Conservation (phyloP, 305 asterid genomes). For the Petunia hybrid region DNA sequence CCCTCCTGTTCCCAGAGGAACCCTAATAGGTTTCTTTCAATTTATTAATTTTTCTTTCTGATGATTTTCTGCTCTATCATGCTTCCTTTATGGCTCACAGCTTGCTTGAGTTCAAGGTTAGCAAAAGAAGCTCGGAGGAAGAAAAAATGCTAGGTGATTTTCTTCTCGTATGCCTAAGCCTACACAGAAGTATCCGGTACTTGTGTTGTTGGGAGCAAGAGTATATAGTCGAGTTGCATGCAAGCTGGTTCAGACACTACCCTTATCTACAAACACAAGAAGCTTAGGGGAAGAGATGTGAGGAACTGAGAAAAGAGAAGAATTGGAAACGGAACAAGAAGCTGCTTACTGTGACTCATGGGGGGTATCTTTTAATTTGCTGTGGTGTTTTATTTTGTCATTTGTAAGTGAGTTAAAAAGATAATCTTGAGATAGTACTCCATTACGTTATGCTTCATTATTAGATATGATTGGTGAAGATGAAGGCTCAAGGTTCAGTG, state of each 20-base stretch:
- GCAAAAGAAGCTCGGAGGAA: neutral
- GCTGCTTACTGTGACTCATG: no score
- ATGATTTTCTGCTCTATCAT: neutral
- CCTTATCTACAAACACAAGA: neutral
- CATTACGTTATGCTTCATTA: slow-evolving; percentile 26
- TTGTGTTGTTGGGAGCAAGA: no score
- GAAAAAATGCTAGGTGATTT: neutral
- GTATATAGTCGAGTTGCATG: no score
- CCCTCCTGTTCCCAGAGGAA: slow-evolving; percentile 9
- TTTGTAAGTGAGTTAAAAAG: neutral
- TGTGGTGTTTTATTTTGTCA: neutral
- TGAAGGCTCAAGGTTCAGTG: slow-evolving; percentile 27
- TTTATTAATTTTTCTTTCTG: neutral
- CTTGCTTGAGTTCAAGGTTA: neutral
- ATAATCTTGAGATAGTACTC: slow-evolving; percentile 14
- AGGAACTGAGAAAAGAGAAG: neutral
- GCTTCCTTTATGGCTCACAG: neutral
- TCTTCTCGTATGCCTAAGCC: no score
- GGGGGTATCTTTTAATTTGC: neutral
- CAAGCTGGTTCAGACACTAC: no score
- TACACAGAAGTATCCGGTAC: no score
- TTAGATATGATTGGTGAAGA: slow-evolving; percentile 10
- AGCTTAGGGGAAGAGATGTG: slow-evolving; percentile 11
- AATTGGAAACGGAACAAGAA: no score
- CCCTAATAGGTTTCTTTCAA: slow-evolving; percentile 1